Conservation (phyloP, 164 flowering plant species). For the Vitis rotundifolia region DNA sequence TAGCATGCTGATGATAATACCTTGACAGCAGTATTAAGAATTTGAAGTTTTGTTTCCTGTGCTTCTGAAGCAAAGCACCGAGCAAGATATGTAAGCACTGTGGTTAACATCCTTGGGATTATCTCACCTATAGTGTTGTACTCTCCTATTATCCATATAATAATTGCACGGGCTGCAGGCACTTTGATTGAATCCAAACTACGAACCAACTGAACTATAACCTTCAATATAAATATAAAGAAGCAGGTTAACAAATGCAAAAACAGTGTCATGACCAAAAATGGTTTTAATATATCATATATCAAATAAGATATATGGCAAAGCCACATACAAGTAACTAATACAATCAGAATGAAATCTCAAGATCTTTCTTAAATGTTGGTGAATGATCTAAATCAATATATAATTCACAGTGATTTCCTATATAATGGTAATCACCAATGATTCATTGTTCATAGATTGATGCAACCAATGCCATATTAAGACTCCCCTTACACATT, state of each 20-base stretch:
- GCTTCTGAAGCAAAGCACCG: slow-evolving; percentile 72
- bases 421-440: no score
- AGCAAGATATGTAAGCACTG: slow-evolving; percentile 76
- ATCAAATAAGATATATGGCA: neutral
- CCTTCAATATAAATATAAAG: slow-evolving; percentile 40
- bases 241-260: neutral
- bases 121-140: slow-evolving; percentile 63
- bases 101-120: slow-evolving; percentile 57
- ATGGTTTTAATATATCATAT: neutral
- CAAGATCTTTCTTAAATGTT: no score
- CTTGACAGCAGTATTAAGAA: slow-evolving; percentile 72
- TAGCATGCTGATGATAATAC: slow-evolving; percentile 30
- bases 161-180: slow-evolving; percentile 84
- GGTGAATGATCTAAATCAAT: no score
- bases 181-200: slow-evolving; percentile 80
- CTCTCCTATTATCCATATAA: slow-evolving; percentile 93
- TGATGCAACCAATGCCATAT: no score
- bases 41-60: slow-evolving; percentile 85
- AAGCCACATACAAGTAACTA: neutral
- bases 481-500: no score
- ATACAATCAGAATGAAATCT: no score
- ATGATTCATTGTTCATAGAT: no score
- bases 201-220: slow-evolving; percentile 70
- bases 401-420: no score
- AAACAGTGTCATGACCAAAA: neutral